Evolutionary conservation across 805 yeast species (phyloP).

Genomic region (Lachancea dasiensis): DNA sequence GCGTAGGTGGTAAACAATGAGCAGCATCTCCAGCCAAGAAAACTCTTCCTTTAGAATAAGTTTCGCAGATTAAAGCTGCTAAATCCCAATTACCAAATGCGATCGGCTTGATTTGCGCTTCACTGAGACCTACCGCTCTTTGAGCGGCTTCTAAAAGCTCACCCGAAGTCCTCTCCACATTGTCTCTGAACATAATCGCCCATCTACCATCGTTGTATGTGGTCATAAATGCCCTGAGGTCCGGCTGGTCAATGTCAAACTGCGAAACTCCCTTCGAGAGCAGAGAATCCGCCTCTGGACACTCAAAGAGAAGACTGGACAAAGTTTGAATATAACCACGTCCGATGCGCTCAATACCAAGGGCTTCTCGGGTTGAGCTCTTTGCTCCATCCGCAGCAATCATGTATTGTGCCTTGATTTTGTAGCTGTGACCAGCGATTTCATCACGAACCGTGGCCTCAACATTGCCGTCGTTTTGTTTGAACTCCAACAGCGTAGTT

Average conservation of each 20-base stretch:
- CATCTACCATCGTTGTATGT: conserved; percentile 3
- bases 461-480: neutral
- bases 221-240: conserved; percentile 2
- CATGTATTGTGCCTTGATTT: conserved; percentile 2
- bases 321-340: conserved; percentile 1
- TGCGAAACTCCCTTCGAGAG: conserved; percentile 1
- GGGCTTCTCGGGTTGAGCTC: conserved; percentile 1
- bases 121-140: neutral
- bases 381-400: conserved; percentile 3
- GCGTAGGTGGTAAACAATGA: conserved; percentile 2
- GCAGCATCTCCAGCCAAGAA: conserved; percentile 2
- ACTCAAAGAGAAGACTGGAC: conserved; percentile 1
- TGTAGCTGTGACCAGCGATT: neutral
- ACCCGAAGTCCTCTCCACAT: neutral
- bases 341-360: neutral
- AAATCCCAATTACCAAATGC: neutral
- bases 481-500: neutral
- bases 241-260: conserved; percentile 2
- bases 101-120: neutral
- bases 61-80: neutral
- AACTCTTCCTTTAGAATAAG: neutral
- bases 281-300: conserved; percentile 1
- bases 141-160: neutral
- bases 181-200: conserved; percentile 3
- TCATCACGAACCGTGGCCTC: neutral